phyloP scores from a whole-genome alignment of 208 protist species.

The Leishmania aethiopica region DNA sequence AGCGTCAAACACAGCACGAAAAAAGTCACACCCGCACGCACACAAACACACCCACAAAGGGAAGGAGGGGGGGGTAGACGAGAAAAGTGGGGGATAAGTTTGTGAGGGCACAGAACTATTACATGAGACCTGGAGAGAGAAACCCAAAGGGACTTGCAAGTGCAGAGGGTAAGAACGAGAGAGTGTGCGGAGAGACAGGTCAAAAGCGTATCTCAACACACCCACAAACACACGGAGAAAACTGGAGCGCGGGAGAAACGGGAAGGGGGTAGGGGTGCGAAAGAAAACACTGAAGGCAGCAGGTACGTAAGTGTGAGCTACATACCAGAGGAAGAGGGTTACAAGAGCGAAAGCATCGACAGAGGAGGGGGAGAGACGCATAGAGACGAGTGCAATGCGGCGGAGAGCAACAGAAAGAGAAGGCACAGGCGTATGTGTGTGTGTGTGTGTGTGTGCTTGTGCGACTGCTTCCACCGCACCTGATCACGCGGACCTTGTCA shows the following conservation, averaged over 20 bases:
- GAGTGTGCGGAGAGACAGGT: not conserved
- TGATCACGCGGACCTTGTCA: not conserved
- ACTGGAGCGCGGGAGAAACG: not conserved
- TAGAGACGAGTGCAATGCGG: not conserved
- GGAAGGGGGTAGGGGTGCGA: not conserved
- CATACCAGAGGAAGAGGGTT: not conserved
- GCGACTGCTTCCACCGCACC: not conserved
- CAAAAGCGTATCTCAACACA: not conserved
- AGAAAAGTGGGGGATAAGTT: not conserved
- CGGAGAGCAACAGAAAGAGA: not conserved
- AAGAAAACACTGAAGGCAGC: not conserved
- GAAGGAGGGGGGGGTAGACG: not conserved
- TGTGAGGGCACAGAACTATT: constrained; percentile 2
- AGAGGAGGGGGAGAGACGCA: not conserved
- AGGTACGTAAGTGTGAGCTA: constrained; percentile 1
- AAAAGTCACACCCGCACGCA: not conserved
- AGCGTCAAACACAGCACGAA: constrained; percentile 1
- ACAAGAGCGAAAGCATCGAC: not conserved
- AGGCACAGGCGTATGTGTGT: not conserved
- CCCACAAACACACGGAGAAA: not conserved
- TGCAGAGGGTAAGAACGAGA: not conserved
- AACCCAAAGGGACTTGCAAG: not conserved
- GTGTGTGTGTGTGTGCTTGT: not conserved
- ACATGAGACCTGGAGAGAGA: constrained; percentile 1
- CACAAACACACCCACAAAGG: not conserved